Conservation (phyloP, 148 eudicot genomes). For the Camellia lanceoleosa region DNA sequence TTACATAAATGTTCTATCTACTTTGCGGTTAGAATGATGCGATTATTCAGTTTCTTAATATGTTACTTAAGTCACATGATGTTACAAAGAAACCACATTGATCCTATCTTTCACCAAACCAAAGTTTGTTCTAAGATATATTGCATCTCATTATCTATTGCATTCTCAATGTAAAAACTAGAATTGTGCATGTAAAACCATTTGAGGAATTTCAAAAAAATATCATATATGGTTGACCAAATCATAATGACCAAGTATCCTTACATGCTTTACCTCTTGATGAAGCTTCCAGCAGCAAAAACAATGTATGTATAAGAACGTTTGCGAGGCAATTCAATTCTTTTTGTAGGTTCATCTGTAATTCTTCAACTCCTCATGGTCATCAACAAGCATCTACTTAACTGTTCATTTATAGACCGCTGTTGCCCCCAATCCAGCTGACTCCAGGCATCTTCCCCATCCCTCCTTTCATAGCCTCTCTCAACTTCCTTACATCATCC, state of each 20-base stretch:
- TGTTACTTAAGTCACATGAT: background rate
- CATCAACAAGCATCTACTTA: background rate
- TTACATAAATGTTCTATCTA: too few species aligned
- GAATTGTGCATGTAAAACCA: too few species aligned
- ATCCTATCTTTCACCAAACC: background rate
- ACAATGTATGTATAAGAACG: background rate
- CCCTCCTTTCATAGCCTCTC: slow-evolving; percentile 37
- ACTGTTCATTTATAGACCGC: slow-evolving; percentile 2
- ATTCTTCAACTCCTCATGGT: background rate
- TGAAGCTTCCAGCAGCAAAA: background rate
- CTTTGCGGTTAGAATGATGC: background rate
- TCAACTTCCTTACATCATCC: slow-evolving; percentile 63
- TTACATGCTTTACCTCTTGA: slow-evolving; percentile 1
- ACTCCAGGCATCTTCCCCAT: slow-evolving; percentile 55
- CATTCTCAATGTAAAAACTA: background rate
- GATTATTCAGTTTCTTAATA: background rate
- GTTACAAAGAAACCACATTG: background rate
- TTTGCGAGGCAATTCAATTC: background rate
- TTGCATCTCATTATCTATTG: background rate
- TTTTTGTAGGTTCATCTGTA: too few species aligned
- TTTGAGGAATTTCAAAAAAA: too few species aligned
- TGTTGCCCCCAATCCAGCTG: slow-evolving; percentile 51
- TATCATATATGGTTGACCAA: background rate
- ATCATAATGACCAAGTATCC: background rate
- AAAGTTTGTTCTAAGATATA: background rate